Evolutionary conservation across 2,329 filamentous ascomycete species (phyloP).

Genomic region (Shiraia sp.): DNA sequence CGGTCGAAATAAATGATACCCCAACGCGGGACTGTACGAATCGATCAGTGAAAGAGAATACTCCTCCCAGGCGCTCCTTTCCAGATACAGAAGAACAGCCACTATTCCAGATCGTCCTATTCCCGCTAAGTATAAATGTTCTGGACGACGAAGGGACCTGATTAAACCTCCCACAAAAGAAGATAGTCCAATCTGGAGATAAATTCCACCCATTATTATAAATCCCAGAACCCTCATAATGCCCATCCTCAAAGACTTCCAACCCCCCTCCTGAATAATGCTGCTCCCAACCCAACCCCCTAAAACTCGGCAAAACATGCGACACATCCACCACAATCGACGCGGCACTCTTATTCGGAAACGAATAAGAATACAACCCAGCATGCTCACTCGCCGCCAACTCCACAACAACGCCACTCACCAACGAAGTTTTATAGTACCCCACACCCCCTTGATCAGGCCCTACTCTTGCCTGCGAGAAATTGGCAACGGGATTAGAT

Average conservation of each 20-base stretch:
- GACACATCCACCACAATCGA: constrained; percentile 67
- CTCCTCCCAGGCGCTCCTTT: constrained; percentile 42
- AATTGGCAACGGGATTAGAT: constrained; percentile 58
- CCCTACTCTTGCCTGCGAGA: constrained; percentile 56
- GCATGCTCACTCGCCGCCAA: constrained; percentile 61
- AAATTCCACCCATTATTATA: constrained; percentile 72
- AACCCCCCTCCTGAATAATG: constrained; percentile 65
- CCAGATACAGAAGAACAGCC: constrained; percentile 26
- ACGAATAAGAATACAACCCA: constrained; percentile 63
- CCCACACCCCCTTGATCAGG: constrained; percentile 62
- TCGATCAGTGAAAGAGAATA: constrained; percentile 59
- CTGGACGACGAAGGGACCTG: constrained; percentile 28
- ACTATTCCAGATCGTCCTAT: constrained; percentile 22
- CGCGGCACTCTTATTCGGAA: constrained; percentile 48
- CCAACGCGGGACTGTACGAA: constrained; percentile 63
- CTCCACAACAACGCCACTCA: constrained; percentile 60
- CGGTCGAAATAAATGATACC: constrained; percentile 68
- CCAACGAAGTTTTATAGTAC: constrained; percentile 62
- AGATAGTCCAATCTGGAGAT: constrained; percentile 64
- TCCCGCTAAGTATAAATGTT: constrained; percentile 37
- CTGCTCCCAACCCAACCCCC: constrained; percentile 65
- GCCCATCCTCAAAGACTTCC: constrained; percentile 53
- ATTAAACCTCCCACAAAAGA: constrained; percentile 66
- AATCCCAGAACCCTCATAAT: constrained; percentile 63
- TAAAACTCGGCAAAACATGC: constrained; percentile 64